These are phyloP conservation scores for Ophiostoma tasmaniense DNA, from an alignment of 2,329 filamentous ascomycete genomes.

Conservation along the genomic window DNA sequence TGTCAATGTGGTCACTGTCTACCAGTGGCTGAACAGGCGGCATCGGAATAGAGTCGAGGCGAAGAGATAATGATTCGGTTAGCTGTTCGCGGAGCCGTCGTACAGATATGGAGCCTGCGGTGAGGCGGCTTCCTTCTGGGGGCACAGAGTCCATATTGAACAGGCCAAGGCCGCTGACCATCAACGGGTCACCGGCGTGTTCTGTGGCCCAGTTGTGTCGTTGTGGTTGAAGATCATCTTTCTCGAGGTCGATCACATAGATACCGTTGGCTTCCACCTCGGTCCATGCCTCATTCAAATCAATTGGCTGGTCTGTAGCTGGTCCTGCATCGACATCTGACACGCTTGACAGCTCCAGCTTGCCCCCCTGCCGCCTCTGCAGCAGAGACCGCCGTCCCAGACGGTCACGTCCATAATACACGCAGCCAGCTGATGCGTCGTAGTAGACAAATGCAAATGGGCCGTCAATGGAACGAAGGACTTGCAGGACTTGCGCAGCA, in stretches of 20 bases:
- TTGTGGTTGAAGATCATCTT: neutral
- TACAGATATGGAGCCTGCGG: conserved; percentile 42
- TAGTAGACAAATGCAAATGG: conserved; percentile 87
- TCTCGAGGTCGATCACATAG: conserved; percentile 54
- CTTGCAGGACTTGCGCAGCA: conserved; percentile 23
- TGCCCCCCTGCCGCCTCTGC: conserved; percentile 30
- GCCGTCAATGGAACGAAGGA: conserved; percentile 58
- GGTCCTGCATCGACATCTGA: conserved; percentile 37
- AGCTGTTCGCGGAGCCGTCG: conserved; percentile 46
- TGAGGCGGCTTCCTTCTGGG: conserved; percentile 23
- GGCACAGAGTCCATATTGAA: conserved; percentile 39
- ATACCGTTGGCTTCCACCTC: conserved; percentile 84
- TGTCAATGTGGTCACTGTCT: conserved; percentile 18
- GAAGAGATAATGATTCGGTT: conserved; percentile 51
- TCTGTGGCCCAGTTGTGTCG: conserved; percentile 30
- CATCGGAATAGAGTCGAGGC: conserved; percentile 57
- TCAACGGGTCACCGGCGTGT: conserved; percentile 25
- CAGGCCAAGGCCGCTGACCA: conserved; percentile 35
- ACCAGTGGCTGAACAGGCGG: conserved; percentile 28
- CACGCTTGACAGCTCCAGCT: conserved; percentile 61
- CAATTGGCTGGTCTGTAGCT: neutral
- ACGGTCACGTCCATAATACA: conserved; percentile 82
- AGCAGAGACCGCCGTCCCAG: conserved; percentile 80
- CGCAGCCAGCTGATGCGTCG: conserved; percentile 48
- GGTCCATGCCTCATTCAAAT: conserved; percentile 42